Evolutionary conservation across 495 filamentous ascomycete genomes (phyloP).

Genomic region (Chaetomidium leptoderma): DNA sequence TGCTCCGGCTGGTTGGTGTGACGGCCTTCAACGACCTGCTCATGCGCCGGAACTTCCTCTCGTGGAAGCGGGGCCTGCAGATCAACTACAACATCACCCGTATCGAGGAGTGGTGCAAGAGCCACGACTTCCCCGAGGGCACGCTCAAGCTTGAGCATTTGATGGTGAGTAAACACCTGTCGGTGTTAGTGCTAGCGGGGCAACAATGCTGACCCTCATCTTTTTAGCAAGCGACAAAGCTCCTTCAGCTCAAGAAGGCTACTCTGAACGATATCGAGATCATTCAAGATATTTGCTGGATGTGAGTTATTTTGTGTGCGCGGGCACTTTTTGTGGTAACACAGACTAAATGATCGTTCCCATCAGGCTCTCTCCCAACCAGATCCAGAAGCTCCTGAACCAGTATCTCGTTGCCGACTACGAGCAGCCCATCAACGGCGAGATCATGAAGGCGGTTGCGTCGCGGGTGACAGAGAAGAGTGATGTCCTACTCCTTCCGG

Average conservation of each 20-base stretch:
- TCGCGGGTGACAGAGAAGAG: constrained; percentile 97
- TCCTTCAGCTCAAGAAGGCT: constrained; percentile 97
- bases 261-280: constrained; percentile 99
- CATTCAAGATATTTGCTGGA: constrained; percentile 99
- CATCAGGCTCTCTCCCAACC: constrained; percentile 86
- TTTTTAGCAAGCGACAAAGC: constrained; percentile 88
- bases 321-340: not conserved
- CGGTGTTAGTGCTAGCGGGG: not conserved
- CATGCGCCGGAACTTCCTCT: constrained; percentile 96
- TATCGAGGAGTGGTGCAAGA: constrained; percentile 99
- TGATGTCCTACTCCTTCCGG: constrained; percentile 84
- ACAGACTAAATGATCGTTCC: constrained; percentile 23
- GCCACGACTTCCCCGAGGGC: constrained; percentile 98
- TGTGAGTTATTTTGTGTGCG: constrained; percentile 55
- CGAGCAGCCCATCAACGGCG: constrained; percentile 98
- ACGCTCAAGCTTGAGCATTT: constrained; percentile 97
- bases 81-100: constrained; percentile 99
- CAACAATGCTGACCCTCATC: constrained; percentile 26
- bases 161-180: constrained; percentile 58
- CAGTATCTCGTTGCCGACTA: constrained; percentile 99
- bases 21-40: constrained; percentile 98
- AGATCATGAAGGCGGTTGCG: constrained; percentile 99
- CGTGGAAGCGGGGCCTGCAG: constrained; percentile 98
- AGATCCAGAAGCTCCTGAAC: constrained; percentile 98
- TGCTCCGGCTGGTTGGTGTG: constrained; percentile 89